These are phyloP conservation scores for Dendrobium huoshanense DNA, from an alignment of 106 monocot genomes.

Conservation along the genomic window DNA sequence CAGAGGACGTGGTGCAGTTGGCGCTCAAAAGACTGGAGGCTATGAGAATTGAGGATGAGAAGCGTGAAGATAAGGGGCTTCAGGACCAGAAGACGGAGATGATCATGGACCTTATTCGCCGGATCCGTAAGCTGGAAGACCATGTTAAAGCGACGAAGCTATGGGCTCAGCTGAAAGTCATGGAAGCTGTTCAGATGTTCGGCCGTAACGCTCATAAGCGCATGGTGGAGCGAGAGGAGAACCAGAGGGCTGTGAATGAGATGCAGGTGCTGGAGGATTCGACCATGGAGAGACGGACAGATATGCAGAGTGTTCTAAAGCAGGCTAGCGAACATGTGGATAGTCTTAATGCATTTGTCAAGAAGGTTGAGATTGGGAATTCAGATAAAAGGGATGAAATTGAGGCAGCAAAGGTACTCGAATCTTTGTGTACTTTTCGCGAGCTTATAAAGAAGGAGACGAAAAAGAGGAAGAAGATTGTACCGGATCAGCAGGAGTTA, in stretches of 20 bases:
- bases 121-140: conserved; percentile 53
- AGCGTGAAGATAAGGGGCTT: conserved; percentile 13
- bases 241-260: conserved; percentile 57
- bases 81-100: conserved; percentile 50
- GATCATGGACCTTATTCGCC: conserved; percentile 42
- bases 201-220: conserved; percentile 60
- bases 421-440: conserved; percentile 46
- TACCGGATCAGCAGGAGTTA: conserved; percentile 28
- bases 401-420: conserved; percentile 77
- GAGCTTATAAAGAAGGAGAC: conserved; percentile 64
- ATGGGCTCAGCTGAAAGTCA: conserved; percentile 85
- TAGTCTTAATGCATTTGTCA: conserved; percentile 57
- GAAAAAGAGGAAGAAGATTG: conserved; percentile 40
- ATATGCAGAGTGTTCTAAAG: conserved; percentile 72
- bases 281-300: conserved; percentile 62
- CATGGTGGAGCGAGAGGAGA: conserved; percentile 67
- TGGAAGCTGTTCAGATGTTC: conserved; percentile 82
- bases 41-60: conserved; percentile 36
- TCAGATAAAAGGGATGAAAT: conserved; percentile 88
- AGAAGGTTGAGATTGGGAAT: conserved; percentile 65
- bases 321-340: conserved; percentile 83
- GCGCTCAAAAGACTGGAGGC: conserved; percentile 46
- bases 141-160: conserved; percentile 76
- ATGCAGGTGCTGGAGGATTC: conserved; percentile 66
- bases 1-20: conserved; percentile 30